Percentiles rank a stretch among this genome's conserved stretches.
Conservation (phyloP, 2,329 filamentous ascomycete species). For the Fusarium foetens region DNA sequence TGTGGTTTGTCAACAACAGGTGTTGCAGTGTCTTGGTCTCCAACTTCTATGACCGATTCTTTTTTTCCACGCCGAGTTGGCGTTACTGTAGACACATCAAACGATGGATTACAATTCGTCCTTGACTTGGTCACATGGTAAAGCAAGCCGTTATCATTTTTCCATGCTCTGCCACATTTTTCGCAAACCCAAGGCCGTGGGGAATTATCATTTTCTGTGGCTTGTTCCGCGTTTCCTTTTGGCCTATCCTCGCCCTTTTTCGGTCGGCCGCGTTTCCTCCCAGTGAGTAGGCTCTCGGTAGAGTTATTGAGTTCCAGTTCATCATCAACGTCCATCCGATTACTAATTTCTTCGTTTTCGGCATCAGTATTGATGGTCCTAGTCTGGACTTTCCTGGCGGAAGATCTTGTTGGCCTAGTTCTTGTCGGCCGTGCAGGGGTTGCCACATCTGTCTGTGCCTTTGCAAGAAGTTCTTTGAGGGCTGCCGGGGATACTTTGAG, state of each 20-base stretch:
- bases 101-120: constrained; percentile 63
- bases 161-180: constrained; percentile 65
- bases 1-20: background rate
- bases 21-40: constrained; percentile 10
- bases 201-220: constrained; percentile 24
- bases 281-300: constrained; percentile 28
- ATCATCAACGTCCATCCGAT: background rate
- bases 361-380: background rate
- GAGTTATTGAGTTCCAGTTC: background rate
- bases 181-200: constrained; percentile 58
- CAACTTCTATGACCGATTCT: constrained; percentile 6
- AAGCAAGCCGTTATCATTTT: constrained; percentile 67
- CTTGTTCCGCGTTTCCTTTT: constrained; percentile 14
- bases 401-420: constrained; percentile 20
- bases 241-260: constrained; percentile 22
- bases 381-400: constrained; percentile 12
- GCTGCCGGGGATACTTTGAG: constrained; percentile 19
- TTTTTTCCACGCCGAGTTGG: constrained; percentile 32
- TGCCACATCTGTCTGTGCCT: background rate
- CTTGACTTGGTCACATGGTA: constrained; percentile 67
- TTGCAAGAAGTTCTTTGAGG: constrained; percentile 1
- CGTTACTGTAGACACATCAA: constrained; percentile 34
- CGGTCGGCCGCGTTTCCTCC: constrained; percentile 43
- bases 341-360: background rate
- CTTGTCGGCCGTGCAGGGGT: constrained; percentile 23